A percentile compares a stretch with the other conserved stretches of the same genome.
phyloP scores from a whole-genome alignment of 805 yeast genomes.

The Candida orba region DNA sequence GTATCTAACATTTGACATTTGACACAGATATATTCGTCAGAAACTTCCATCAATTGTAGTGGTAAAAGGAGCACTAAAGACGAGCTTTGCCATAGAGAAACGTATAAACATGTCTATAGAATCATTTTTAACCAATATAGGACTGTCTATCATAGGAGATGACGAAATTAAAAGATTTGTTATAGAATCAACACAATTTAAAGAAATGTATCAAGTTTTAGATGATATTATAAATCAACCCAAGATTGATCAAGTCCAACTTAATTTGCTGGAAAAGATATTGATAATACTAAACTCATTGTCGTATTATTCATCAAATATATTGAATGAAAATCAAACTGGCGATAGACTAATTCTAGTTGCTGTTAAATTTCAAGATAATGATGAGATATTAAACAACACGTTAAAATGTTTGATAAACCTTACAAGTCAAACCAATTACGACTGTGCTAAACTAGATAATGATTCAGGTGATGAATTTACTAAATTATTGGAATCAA shows the following conservation, averaged over 20 bases:
- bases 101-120: conserved; percentile 3
- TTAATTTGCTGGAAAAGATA: conserved; percentile 11
- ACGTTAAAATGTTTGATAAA: conserved; percentile 8
- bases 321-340: conserved; percentile 8
- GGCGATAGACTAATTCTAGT: conserved; percentile 9
- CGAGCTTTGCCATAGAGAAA: too few species aligned
- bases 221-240: conserved; percentile 2
- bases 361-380: conserved; percentile 6
- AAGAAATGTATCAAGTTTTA: conserved; percentile 2
- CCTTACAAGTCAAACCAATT: background rate
- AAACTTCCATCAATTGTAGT: too few species aligned
- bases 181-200: conserved; percentile 1
- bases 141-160: conserved; percentile 9
- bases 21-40: too few species aligned
- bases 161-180: conserved; percentile 6
- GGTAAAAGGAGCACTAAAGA: too few species aligned
- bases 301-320: conserved; percentile 9
- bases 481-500: background rate
- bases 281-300: conserved; percentile 20
- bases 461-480: conserved; percentile 1
- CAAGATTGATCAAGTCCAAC: background rate
- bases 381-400: background rate
- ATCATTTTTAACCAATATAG: conserved; percentile 2
- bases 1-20: too few species aligned
- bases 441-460: background rate